Evolutionary conservation across 1,284 basidiomycete genomes (phyloP), one percentile per base, ranked within the genome.

Genomic region (Exobasidium cylindrosporum): DNA sequence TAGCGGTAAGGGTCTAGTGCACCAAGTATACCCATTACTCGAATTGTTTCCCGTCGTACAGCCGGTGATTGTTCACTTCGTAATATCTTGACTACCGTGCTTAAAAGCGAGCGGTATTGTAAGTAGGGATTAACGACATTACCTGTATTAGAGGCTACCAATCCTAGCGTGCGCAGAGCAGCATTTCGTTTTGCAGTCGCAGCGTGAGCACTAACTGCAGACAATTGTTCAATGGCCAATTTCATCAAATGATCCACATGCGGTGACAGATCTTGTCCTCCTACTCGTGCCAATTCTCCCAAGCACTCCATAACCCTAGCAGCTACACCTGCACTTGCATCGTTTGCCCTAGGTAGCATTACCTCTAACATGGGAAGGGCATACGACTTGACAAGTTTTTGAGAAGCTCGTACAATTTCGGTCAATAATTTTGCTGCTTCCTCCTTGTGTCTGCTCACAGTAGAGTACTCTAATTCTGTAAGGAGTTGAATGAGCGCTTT

Each of bases 1-100:
- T 95, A 89, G 73, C 90, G 85, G 81, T 97, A 98, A 0, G 96
- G 96, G 81, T 99, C 96, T 31, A 98, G 83, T n/a, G 96, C 96
- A 63, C 96, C 96, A 3, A 99, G 84, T 63, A 97, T 93, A 67
- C 96, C 96, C 73, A 99, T 86, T 2, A 97, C 95, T 69, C 94
- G 89, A 65, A 98, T 84, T 82, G 78, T 92, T 75, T 98, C 96
- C 46, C 95, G 84, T 52, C 92, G 85, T 57, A 79, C 77, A 1
- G 84, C 81, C 65, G 87, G 86, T 28, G 84, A 86, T 10, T 86
- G 86, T 77, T 98, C 96, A 13, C 89, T 90, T 76, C 89, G 87
- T 61, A 98, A 82, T 65, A 98, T 91, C 64, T 89, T 86, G 68
- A 91, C 90, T 29, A 98, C 83, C 23, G 93, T 85, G 29, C 88